A percentile compares a stretch with the other conserved stretches of the same genome.
Evolutionary conservation across 1,139 yeast genomes (phyloP).

Genomic region (Debaryomyces fabryi): DNA sequence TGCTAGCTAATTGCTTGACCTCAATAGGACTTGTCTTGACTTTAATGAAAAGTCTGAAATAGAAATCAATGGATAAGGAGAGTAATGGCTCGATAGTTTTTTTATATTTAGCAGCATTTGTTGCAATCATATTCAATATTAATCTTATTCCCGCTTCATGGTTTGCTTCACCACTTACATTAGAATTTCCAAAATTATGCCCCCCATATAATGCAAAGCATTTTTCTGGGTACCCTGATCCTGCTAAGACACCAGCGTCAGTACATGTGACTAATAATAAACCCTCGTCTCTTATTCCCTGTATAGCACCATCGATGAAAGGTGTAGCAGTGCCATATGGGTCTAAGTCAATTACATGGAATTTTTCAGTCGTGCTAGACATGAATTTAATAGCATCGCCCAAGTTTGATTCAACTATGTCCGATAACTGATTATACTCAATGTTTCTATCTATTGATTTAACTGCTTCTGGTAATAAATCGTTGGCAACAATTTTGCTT

Average conservation of each 20-base stretch:
- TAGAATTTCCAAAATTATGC: slow-evolving; percentile 67
- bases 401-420: slow-evolving; percentile 61
- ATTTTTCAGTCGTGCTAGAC: slow-evolving; percentile 56
- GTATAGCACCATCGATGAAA: slow-evolving; percentile 87
- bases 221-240: slow-evolving; percentile 94
- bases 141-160: slow-evolving; percentile 93
- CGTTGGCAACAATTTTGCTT: slow-evolving; percentile 80
- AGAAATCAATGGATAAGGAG: slow-evolving; percentile 86
- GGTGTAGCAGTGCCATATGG: slow-evolving; percentile 99
- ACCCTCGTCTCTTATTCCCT: slow-evolving; percentile 80
- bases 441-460: slow-evolving; percentile 73
- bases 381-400: slow-evolving; percentile 90
- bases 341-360: slow-evolving; percentile 89
- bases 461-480: slow-evolving; percentile 85
- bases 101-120: slow-evolving; percentile 88
- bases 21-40: slow-evolving; percentile 76
- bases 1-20: slow-evolving; percentile 74
- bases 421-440: slow-evolving; percentile 58
- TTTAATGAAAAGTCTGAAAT: slow-evolving; percentile 80
- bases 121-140: slow-evolving; percentile 73
- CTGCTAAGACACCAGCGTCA: slow-evolving; percentile 93
- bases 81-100: slow-evolving; percentile 84
- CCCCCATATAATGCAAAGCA: slow-evolving; percentile 93
- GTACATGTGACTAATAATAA: slow-evolving; percentile 89
- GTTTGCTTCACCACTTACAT: slow-evolving; percentile 76